Base-by-base conservation (phyloP, 2,329 filamentous ascomycete species). In the Penicillium paneum region DNA sequence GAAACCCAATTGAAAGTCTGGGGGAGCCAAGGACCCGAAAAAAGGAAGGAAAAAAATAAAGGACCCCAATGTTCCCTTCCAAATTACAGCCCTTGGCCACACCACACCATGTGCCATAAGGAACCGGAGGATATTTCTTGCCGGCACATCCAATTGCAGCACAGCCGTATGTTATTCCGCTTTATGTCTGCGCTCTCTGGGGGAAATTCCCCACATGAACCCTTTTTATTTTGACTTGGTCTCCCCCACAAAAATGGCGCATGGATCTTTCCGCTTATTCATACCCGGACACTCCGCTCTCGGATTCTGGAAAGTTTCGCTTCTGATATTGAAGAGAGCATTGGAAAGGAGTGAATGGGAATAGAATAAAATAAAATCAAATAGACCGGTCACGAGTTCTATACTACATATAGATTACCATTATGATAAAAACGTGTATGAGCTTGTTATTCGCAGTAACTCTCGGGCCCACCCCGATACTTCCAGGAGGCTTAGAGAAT, bases 211-310 rank as follows among this genome's bases (percentile, higher is more conserved):
- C 63, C 63, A 65, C 60, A 65, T 60, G 55, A 64, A 61, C 58
- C 58, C 58, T 57, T 57, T 51, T 53, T 45, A 12, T 26, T 39
- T 45, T 43, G 32, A 11, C 5, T 24, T 24, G 26, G 7, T 29
- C n/a, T 62, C 61, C 63, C 63, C 63, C 63, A 65, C 63, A 65
- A 65, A 64, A 63, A 63, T 63, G 60, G 61, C 63, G 61, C 62
- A 61, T 60, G 58, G 61, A 62, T 58, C 53, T 52, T 50, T 53
- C 60, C 57, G 60, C 53, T 49, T 29, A 50, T 28, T 39, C 41
- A 41, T 40, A 54, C 40, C 41, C 41, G 41, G 17, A 7, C 28
- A 34, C 49, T 55, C 54, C 45, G 58, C 60, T 52, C 56, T 57
- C 57, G 41, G 11, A 48, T 49, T 35, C 24, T 28, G 7, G 26